Conservation (phyloP, 1,139 yeast genomes). For the Protomyces pachydermus region DNA sequence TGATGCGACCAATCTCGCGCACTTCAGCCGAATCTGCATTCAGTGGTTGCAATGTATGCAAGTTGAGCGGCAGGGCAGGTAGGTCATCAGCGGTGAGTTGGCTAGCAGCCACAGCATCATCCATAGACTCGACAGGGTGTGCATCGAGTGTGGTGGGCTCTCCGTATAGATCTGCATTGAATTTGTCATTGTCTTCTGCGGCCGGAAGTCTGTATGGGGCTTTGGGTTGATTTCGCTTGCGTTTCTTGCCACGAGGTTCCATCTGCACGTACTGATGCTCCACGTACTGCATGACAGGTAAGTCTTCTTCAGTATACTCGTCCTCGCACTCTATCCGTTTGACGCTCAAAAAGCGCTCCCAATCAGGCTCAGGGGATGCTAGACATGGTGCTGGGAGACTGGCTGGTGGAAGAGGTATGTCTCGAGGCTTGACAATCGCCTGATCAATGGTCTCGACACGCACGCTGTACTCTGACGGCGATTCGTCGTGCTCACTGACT, state of each 20-base stretch:
- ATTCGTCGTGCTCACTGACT: not conserved
- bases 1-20: not conserved
- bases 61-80: constrained; percentile 1
- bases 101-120: not conserved
- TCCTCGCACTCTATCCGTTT: constrained; percentile 19
- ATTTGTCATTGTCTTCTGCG: not conserved
- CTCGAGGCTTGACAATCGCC: not conserved
- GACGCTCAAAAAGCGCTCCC: constrained; percentile 15
- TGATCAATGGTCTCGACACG: not conserved
- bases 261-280: constrained; percentile 9
- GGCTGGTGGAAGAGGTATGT: not conserved
- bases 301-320: not conserved
- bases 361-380: constrained; percentile 11
- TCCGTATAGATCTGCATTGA: constrained; percentile 20
- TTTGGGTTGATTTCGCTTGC: not conserved
- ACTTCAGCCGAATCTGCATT: not conserved
- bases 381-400: not conserved
- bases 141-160: not conserved
- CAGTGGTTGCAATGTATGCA: not conserved
- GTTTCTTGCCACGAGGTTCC: not conserved
- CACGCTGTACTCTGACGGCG: not conserved
- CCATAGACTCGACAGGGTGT: not conserved
- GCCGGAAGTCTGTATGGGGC: not conserved
- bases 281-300: constrained; percentile 7
- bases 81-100: not conserved